These are phyloP conservation scores for Nissolia schottii DNA, from an alignment of 306 rosid genomes.

Conservation along the genomic window DNA sequence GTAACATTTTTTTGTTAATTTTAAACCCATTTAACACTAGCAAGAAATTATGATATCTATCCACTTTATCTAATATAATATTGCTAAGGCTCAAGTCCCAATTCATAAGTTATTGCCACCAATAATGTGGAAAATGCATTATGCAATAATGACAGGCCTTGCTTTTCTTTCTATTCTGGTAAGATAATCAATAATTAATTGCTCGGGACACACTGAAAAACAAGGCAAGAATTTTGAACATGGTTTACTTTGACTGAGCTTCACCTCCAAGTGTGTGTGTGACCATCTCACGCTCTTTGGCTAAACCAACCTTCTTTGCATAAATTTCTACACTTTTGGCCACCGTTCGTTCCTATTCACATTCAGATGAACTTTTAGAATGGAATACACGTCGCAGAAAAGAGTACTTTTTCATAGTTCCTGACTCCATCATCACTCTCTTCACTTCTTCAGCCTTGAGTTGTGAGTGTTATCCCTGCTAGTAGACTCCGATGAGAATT, in stretches of 20 bases:
- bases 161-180: not conserved
- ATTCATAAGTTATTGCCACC: too few species aligned
- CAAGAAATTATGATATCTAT: too few species aligned
- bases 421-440: not conserved
- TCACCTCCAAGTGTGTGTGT: not conserved
- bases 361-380: not conserved
- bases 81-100: too few species aligned
- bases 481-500: conserved; percentile 14
- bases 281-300: not conserved
- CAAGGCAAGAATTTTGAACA: not conserved
- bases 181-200: not conserved
- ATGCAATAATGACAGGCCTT: not conserved
- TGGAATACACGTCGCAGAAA: not conserved
- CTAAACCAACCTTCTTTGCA: not conserved
- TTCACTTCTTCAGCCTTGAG: not conserved
- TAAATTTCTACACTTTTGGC: not conserved
- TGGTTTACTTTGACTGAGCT: conserved; percentile 5
- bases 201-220: not conserved
- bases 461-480: not conserved
- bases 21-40: too few species aligned
- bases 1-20: too few species aligned
- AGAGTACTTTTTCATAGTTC: not conserved
- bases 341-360: not conserved
- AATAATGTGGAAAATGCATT: not conserved
- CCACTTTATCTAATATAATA: too few species aligned